Evolutionary conservation across 139 green algal species (phyloP).

Genomic region (Picochlorum sp.): DNA sequence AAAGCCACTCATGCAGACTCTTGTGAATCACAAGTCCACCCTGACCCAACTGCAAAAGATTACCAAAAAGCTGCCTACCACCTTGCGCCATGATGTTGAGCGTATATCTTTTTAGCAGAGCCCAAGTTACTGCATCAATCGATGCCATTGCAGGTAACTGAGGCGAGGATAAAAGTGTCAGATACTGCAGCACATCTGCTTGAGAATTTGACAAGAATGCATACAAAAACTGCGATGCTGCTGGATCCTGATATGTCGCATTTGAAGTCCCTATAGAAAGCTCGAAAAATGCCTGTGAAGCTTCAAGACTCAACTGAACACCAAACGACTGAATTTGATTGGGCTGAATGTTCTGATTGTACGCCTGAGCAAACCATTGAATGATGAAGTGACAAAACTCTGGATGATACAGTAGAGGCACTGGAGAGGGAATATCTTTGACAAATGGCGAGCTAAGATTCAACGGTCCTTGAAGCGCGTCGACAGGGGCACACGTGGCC

Average conservation of each 20-base stretch:
- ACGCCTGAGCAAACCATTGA: neutral
- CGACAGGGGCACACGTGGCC: slow-evolving; percentile 2
- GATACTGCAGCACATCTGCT: neutral
- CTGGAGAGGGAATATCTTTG: slow-evolving; percentile 6
- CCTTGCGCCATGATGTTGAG: slow-evolving; percentile 2
- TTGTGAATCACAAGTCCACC: slow-evolving; percentile 21
- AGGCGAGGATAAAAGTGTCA: neutral
- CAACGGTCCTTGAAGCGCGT: neutral
- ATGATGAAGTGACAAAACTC: slow-evolving; percentile 14
- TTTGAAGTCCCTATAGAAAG: neutral
- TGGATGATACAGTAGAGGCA: slow-evolving; percentile 4
- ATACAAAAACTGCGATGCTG: slow-evolving; percentile 11
- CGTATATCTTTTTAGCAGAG: slow-evolving; percentile 23
- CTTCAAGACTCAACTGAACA: neutral
- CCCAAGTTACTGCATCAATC: slow-evolving; percentile 7
- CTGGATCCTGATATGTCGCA: slow-evolving; percentile 7
- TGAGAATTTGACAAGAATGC: slow-evolving; percentile 10
- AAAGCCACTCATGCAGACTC: slow-evolving; percentile 21
- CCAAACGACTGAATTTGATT: neutral
- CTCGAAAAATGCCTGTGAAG: neutral
- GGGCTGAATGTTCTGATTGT: neutral
- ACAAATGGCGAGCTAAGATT: slow-evolving; percentile 5
- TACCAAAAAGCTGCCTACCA: slow-evolving; percentile 1
- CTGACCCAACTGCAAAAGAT: neutral
- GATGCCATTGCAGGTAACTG: neutral